A percentile compares a stretch with the other conserved stretches of the same genome.
These are phyloP conservation scores for Sporothrix pallida DNA, from an alignment of 2,329 filamentous ascomycete species.

Conservation along the genomic window DNA sequence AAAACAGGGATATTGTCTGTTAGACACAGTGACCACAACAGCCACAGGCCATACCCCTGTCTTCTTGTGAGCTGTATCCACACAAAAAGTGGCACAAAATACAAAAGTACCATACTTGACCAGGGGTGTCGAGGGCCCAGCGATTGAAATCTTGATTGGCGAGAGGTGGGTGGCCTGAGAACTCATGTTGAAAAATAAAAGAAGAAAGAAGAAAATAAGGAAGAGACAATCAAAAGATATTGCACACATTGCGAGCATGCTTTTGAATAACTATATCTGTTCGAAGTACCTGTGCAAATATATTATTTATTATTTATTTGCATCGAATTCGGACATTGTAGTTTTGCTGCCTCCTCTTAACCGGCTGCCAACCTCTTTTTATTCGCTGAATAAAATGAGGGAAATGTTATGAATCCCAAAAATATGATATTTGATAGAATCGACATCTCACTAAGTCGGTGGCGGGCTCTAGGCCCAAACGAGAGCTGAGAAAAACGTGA, in stretches of 20 bases:
- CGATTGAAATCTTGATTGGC: constrained; percentile 25
- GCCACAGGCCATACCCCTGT: background rate
- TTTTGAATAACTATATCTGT: background rate
- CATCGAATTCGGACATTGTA: no score
- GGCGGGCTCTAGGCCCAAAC: background rate
- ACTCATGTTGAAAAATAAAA: background rate
- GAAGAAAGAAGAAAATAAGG: background rate
- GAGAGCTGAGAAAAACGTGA: background rate
- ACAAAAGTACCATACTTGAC: background rate
- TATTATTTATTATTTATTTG: no score
- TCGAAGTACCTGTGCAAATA: background rate
- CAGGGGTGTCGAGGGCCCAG: background rate
- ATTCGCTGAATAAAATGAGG: no score
- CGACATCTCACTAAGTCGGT: background rate
- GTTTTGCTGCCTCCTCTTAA: no score
- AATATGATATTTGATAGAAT: background rate
- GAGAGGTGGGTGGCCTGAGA: background rate
- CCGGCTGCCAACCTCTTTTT: no score
- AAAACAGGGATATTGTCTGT: background rate
- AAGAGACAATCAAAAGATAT: background rate
- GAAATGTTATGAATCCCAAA: no score
- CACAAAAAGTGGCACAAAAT: background rate
- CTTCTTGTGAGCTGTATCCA: background rate
- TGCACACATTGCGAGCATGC: background rate
- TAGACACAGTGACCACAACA: background rate